A percentile compares a stretch with the other conserved stretches of the same genome.
Evolutionary conservation across 2,329 filamentous ascomycete genomes (phyloP).

Genomic region (Hirsutella minnesotensis): DNA sequence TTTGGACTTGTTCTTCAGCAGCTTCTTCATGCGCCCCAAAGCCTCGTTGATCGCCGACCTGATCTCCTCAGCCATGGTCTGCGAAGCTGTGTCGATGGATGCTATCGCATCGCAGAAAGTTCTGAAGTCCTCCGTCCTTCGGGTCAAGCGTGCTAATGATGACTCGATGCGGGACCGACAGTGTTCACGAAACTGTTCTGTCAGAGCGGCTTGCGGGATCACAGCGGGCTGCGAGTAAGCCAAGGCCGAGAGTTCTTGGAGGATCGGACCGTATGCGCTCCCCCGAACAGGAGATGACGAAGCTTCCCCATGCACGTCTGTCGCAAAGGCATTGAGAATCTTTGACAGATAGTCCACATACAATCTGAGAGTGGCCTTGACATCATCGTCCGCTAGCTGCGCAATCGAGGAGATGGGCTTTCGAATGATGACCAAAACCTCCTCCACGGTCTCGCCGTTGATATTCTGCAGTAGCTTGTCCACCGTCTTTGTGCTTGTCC

Average conservation of each 20-base stretch:
- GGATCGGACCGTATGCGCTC: constrained; percentile 22
- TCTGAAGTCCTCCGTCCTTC: constrained; percentile 38
- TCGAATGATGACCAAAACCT: constrained; percentile 35
- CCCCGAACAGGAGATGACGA: constrained; percentile 14
- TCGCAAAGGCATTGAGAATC: constrained; percentile 28
- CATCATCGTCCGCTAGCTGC: constrained; percentile 15
- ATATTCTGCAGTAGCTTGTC: constrained; percentile 58
- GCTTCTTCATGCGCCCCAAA: constrained; percentile 38
- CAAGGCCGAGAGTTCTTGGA: constrained; percentile 41
- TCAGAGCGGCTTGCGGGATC: constrained; percentile 30
- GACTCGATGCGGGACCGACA: constrained; percentile 46
- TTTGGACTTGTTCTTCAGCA: constrained; percentile 30
- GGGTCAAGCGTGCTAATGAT: constrained; percentile 45
- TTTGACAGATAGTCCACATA: constrained; percentile 44
- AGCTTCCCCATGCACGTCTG: constrained; percentile 11
- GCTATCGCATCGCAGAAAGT: constrained; percentile 42
- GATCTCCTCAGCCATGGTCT: constrained; percentile 44
- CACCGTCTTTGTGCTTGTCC: constrained; percentile 76
- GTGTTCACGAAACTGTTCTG: constrained; percentile 39
- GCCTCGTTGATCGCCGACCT: constrained; percentile 40
- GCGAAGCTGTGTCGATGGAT: constrained; percentile 38
- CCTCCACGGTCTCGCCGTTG: constrained; percentile 41
- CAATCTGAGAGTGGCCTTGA: constrained; percentile 27
- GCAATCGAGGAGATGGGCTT: constrained; percentile 24
- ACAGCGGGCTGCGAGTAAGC: constrained; percentile 39